Evolutionary conservation across 805 yeast species (phyloP), one percentile per base, ranked within the genome.

Genomic region (Citeromyces nyonsensis): DNA sequence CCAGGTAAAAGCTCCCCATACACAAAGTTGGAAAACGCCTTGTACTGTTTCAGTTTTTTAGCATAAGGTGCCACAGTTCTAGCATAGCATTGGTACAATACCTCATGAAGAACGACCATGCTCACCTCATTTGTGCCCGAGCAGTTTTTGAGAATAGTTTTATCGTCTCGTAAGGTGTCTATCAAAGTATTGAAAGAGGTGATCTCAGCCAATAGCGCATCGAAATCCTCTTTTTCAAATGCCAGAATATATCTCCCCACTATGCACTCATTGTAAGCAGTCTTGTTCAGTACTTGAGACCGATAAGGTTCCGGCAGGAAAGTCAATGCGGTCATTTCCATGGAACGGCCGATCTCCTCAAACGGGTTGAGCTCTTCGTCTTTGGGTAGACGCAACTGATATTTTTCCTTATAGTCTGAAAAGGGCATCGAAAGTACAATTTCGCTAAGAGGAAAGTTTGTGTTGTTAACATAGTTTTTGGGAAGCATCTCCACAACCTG

Each of bases 1-100:
- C 63, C 57, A 1, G 96, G 96, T 48, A 86, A 59, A 36, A 86
- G 56, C 52, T 86, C 96, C 7, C 96, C 96, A 50, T 86, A 86
- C 1, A 84, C 95, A 44, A 74, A 81, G 40, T 81, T 85, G 6
- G 95, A 81, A 48, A 86, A 86, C 0, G 95, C 93, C 45, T 75
- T 73, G 50, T 86, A 86, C 3, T 69, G 60, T 34, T 75, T 65
- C 34, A 86, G 57, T 34, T 69, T 69, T 11, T 60, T 56, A 0
- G 79, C 72, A 25, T 74, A 65, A 0, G 94, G 91, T 2, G 93
- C 73, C 6, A 86, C 88, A 1, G 80, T 65, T 42, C 96, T 61
- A 1, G 79, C 56, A 49, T 86, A 86, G 3, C 78, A 69, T 42
- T 80, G 75, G 36, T 77, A 69, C 32, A 85, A 54, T 4, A 86